Conservation (phyloP, 1,139 yeast genomes). For the Waltiozyma solani region DNA sequence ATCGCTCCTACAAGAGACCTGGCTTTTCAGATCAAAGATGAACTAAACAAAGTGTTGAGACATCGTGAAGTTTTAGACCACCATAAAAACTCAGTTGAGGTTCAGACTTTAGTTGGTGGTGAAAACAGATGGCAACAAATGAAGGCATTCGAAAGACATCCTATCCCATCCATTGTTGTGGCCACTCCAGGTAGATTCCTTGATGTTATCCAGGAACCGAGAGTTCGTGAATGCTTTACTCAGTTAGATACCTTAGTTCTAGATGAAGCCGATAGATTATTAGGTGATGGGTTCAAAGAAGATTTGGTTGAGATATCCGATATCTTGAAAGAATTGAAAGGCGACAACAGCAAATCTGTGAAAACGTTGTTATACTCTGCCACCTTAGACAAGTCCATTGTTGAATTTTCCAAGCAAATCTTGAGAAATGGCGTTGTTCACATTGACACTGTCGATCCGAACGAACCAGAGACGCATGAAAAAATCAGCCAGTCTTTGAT, state of each 20-base stretch:
- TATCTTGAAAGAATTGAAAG: constrained; percentile 32
- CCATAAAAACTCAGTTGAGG: constrained; percentile 24
- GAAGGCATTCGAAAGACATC: constrained; percentile 20
- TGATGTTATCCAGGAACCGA: constrained; percentile 42
- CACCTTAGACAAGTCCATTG: constrained; percentile 64
- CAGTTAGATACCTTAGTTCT: constrained; percentile 56
- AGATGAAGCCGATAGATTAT: constrained; percentile 83
- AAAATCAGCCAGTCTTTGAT: constrained; percentile 62
- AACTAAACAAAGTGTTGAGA: constrained; percentile 37
- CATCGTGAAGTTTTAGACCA: constrained; percentile 24
- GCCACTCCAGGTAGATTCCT: constrained; percentile 88
- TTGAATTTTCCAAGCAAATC: constrained; percentile 51
- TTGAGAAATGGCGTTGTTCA: constrained; percentile 55
- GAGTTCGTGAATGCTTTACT: constrained; percentile 39
- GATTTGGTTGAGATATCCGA: constrained; percentile 49
- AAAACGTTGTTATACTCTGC: constrained; percentile 82
- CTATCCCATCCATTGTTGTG: constrained; percentile 47
- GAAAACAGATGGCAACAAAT: constrained; percentile 30
- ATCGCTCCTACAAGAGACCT: constrained; percentile 90
- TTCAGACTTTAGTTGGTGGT: constrained; percentile 38
- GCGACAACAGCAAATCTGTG: constrained; percentile 21
- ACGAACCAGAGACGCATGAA: constrained; percentile 72
- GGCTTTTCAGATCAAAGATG: constrained; percentile 75
- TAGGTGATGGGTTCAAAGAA: constrained; percentile 68
- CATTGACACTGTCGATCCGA: constrained; percentile 67